phyloP scores from a whole-genome alignment of 2,329 filamentous ascomycete species.

The Byssoonygena ceratinophila region DNA sequence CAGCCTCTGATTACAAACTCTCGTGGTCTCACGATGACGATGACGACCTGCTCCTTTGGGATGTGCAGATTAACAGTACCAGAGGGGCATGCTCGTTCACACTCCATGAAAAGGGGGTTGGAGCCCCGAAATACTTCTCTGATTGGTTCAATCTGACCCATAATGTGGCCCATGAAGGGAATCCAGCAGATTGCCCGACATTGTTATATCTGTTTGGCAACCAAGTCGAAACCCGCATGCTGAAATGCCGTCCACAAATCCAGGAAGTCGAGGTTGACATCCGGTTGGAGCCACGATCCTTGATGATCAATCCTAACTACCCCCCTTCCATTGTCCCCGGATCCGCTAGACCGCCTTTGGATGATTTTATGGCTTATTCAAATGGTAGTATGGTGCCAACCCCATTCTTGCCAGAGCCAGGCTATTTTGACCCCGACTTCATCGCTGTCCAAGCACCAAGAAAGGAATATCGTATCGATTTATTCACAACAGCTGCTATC shows the following conservation, averaged over 20 bases:
- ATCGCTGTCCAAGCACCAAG: conserved; percentile 1
- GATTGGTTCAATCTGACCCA: conserved; percentile 9
- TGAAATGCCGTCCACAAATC: conserved; percentile 17
- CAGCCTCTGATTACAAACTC: conserved; percentile 7
- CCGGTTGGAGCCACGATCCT: background rate
- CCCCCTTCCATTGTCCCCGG: conserved; percentile 13
- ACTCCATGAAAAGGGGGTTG: conserved; percentile 5
- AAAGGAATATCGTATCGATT: conserved; percentile 8
- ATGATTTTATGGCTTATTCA: conserved; percentile 14
- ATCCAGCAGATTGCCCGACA: conserved; percentile 15
- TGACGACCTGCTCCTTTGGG: conserved; percentile 4
- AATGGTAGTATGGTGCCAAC: conserved; percentile 2
- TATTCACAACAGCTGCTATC: conserved; percentile 10
- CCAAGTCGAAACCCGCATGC: conserved; percentile 15
- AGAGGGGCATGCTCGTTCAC: conserved; percentile 5
- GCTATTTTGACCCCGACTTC: conserved; percentile 9
- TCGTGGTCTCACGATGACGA: conserved; percentile 11
- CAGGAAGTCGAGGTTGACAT: conserved; percentile 17
- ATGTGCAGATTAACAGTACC: conserved; percentile 14
- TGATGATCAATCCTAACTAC: conserved; percentile 10
- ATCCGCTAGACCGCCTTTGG: conserved; percentile 9
- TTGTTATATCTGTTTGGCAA: conserved; percentile 15
- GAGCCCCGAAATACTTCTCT: conserved; percentile 6
- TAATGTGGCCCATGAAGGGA: conserved; percentile 11
- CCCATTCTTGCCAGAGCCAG: conserved; percentile 5